Evolutionary conservation across 2,329 filamentous ascomycete species (phyloP).

Genomic region (Fusarium temperatum): DNA sequence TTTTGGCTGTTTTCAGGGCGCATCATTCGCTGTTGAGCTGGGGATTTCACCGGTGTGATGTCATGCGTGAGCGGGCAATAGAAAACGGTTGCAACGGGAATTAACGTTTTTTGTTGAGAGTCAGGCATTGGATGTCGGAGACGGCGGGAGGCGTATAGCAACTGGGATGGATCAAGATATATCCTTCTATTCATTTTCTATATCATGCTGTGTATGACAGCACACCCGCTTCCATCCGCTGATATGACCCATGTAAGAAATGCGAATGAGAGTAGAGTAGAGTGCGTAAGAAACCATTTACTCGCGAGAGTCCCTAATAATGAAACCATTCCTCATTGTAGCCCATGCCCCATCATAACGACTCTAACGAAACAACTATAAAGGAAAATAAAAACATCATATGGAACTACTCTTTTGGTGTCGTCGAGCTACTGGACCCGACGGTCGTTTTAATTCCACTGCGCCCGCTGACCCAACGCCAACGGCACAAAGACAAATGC

Average conservation of each 20-base stretch:
- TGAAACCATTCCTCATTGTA: conserved; percentile 1
- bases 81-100: conserved; percentile 3
- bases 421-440: conserved; percentile 8
- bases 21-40: conserved; percentile 25
- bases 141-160: neutral
- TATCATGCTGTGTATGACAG: neutral
- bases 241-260: neutral
- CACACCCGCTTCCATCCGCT: neutral
- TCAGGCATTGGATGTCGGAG: neutral
- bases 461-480: conserved; percentile 40
- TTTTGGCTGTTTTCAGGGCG: conserved; percentile 13
- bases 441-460: conserved; percentile 24
- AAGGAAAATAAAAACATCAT: neutral
- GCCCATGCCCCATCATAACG: conserved; percentile 1
- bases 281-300: conserved; percentile 21
- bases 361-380: neutral
- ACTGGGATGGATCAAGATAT: neutral
- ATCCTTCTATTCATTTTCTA: neutral
- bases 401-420: conserved; percentile 26
- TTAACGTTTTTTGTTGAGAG: conserved; percentile 4
- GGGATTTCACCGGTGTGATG: conserved; percentile 18
- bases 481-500: conserved; percentile 38
- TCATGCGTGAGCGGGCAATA: conserved; percentile 9
- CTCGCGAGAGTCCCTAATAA: conserved; percentile 26
- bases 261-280: conserved; percentile 15